Conservation (phyloP, 352 stramenopile genomes). For the Pythium monospermum region DNA sequence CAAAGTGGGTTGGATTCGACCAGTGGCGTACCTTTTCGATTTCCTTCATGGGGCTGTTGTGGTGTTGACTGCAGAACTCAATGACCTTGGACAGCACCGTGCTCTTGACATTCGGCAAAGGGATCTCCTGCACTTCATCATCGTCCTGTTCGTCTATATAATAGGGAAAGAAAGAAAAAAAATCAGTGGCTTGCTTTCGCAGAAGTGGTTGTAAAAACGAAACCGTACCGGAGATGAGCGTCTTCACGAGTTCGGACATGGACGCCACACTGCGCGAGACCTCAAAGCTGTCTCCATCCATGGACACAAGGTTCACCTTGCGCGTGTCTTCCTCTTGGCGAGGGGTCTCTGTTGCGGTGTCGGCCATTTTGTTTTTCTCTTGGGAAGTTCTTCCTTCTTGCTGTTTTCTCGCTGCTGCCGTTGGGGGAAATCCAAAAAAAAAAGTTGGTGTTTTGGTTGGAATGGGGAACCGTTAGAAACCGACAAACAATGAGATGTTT, state of each 20-base stretch:
- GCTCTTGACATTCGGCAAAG: constrained; percentile 97
- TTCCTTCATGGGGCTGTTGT: constrained; percentile 97
- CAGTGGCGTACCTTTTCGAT: constrained; percentile 99
- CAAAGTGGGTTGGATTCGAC: too few relatives aligned
- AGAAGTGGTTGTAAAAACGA: too few relatives aligned
- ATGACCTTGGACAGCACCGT: constrained; percentile 96
- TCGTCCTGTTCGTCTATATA: constrained; percentile 91
- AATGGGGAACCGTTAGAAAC: too few relatives aligned
- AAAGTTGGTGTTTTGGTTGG: too few relatives aligned
- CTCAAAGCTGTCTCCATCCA: constrained; percentile 97
- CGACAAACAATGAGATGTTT: too few relatives aligned
- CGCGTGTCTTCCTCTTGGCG: constrained; percentile 68
- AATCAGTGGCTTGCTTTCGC: too few relatives aligned
- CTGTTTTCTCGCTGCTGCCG: too few relatives aligned
- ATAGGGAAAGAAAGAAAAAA: not conserved
- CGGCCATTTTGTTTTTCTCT: constrained; percentile 47
- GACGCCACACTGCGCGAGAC: constrained; percentile 91
- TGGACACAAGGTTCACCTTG: constrained; percentile 86
- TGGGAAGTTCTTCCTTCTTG: too few relatives aligned
- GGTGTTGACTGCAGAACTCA: constrained; percentile 94
- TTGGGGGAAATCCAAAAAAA: too few relatives aligned
- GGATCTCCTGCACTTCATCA: constrained; percentile 95
- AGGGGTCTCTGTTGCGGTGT: constrained; percentile 38
- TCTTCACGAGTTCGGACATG: constrained; percentile 98
- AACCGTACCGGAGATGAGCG: constrained; percentile 90